Base-by-base conservation (phyloP, 2,329 filamentous ascomycete genomes). In the Akanthomyces muscarius region DNA sequence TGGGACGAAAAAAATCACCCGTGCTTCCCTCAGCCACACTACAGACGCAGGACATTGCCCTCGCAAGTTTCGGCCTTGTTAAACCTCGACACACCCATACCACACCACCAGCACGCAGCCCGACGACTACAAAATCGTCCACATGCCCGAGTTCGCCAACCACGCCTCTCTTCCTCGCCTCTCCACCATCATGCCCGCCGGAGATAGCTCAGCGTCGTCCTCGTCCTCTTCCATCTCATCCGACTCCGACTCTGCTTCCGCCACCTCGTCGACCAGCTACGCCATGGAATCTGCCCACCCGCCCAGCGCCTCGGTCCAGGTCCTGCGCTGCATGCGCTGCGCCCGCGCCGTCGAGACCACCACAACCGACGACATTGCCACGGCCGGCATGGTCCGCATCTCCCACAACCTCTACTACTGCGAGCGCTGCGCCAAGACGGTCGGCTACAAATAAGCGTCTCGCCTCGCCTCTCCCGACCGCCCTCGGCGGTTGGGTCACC, bases 321-420 rank as follows among this genome's bases (percentile, higher is more conserved):
- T 85, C 38, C 76, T 88, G 67, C 84, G 86, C 68, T 88, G 86
- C 77, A 82, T 87, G 71, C 83, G 86, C 63, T 87, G 84, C 71
- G 81, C 83, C 48, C 81, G 82, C 63, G 80, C 82, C 61, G 84
- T 84, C 61, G 86, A 88, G 76, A 80, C 83, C 33, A 86, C 85
- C 8, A 81, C 83, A 10, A 86, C 83, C 38, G 85, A 87, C 72
- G 84, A 87, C 72, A 77, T 81, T 56, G 77, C 75, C 67, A 77
- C 82, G 50, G 83, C 78, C 63, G 86, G 85, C 65, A 89, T 89
- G 86, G 81, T 89, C 16, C 81, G 83, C 69, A 85, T 88, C 65
- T 84, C 85, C 2, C 83, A 84, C 72, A 86, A 86, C 73, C 81
- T 88, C 65, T 88, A 88, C 77, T 88, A 89, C 74, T 88, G 86